Percentiles rank a stretch among this genome's conserved stretches.
phyloP scores from a whole-genome alignment of 148 eudicot genomes.

The Pharnaceum exiguum region DNA sequence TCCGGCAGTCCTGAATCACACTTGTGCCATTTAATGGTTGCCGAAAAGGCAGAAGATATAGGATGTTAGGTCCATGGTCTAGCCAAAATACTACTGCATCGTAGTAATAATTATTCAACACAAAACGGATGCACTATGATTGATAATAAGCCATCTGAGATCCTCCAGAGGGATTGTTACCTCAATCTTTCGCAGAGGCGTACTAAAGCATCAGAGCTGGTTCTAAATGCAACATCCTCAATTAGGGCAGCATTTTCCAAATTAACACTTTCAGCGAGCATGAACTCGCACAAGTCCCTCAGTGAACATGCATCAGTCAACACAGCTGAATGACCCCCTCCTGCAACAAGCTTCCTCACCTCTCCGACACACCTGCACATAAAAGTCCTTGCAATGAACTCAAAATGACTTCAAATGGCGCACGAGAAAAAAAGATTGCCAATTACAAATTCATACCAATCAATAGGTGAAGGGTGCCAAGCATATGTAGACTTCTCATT shows the following conservation, averaged over 20 bases:
- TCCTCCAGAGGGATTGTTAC: constrained; percentile 26
- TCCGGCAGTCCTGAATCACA: no score
- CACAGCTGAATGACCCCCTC: constrained; percentile 98
- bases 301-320: constrained; percentile 90
- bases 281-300: constrained; percentile 90
- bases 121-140: no score
- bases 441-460: constrained; percentile 57
- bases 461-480: constrained; percentile 99
- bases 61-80: no score
- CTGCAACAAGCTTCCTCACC: constrained; percentile 93
- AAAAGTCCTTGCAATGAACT: neutral
- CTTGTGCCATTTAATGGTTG: no score
- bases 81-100: no score
- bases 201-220: constrained; percentile 83
- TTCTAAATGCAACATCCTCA: constrained; percentile 81
- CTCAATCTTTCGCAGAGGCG: constrained; percentile 90
- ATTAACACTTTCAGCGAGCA: constrained; percentile 70
- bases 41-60: no score
- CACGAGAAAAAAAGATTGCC: neutral
- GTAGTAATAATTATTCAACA: neutral
- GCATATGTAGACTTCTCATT: constrained; percentile 85
- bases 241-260: constrained; percentile 63
- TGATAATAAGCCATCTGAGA: no score
- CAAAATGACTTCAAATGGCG: neutral
- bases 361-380: constrained; percentile 90